These are phyloP conservation scores for Psilocybe azurescens DNA, from an alignment of 768 basidiomycete genomes.

Conservation along the genomic window DNA sequence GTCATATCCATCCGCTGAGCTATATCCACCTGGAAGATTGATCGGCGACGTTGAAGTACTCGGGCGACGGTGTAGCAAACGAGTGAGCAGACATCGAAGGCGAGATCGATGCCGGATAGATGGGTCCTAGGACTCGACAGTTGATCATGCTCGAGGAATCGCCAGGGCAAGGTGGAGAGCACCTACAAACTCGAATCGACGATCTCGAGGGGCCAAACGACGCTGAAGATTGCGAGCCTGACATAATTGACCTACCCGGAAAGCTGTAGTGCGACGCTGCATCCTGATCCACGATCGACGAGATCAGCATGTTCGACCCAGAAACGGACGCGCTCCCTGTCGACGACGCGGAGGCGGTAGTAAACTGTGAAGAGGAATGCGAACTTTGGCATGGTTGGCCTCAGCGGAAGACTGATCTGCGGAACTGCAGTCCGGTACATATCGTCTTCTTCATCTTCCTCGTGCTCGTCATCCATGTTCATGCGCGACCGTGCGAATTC, in stretches of 20 bases:
- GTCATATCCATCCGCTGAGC: background rate
- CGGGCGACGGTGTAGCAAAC: background rate
- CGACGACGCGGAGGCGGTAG: background rate
- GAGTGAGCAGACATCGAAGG: slow-evolving; percentile 4
- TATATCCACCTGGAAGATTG: background rate
- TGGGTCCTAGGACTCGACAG: background rate
- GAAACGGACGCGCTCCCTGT: background rate
- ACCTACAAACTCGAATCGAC: background rate
- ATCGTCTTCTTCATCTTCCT: background rate
- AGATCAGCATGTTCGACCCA: background rate
- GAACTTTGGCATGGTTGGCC: background rate
- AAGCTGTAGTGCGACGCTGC: background rate
- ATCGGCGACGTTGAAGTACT: slow-evolving; percentile 2
- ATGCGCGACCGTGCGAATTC: background rate
- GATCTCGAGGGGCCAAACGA: slow-evolving; percentile 9
- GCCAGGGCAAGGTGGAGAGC: background rate
- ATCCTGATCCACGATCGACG: background rate
- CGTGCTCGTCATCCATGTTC: background rate
- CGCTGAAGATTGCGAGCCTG: background rate
- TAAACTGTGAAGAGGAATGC: background rate
- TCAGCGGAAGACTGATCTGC: background rate
- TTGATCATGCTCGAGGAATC: background rate
- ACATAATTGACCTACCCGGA: background rate
- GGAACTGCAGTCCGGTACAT: background rate
- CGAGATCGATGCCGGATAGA: background rate